Evolutionary conservation across 2,329 filamentous ascomycete species (phyloP).

Genomic region (Aspergillus vadensis): DNA sequence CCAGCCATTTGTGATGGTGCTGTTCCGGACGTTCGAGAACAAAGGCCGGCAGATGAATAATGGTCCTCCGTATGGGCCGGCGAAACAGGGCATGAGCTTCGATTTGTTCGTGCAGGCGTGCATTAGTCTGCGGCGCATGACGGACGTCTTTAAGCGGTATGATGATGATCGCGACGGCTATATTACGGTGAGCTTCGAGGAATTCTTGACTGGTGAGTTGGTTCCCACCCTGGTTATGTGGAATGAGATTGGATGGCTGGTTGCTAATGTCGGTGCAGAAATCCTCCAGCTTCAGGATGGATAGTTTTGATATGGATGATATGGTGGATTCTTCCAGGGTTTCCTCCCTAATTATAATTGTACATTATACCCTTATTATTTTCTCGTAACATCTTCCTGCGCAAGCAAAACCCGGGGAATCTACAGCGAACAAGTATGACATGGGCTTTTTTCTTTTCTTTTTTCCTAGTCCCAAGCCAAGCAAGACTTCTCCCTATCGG

Average conservation of each 20-base stretch:
- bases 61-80: slow-evolving; percentile 33
- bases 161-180: slow-evolving; percentile 96
- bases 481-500: too few species aligned
- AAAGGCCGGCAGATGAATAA: slow-evolving; percentile 46
- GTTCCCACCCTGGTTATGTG: background rate
- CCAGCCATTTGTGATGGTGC: slow-evolving; percentile 75
- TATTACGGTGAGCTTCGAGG: slow-evolving; percentile 79
- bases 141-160: slow-evolving; percentile 98
- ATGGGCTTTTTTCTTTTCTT: background rate
- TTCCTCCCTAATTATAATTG: background rate
- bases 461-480: too few species aligned
- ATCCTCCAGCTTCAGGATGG: background rate
- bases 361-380: background rate
- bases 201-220: slow-evolving; percentile 66
- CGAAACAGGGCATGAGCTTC: slow-evolving; percentile 73
- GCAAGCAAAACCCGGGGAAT: background rate
- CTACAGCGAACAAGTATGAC: background rate
- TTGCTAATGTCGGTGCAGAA: background rate
- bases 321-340: background rate
- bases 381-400: background rate
- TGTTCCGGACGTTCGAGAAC: slow-evolving; percentile 87
- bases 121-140: slow-evolving; percentile 97
- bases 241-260: background rate
- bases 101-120: slow-evolving; percentile 97
- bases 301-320: background rate